phyloP scores from a whole-genome alignment of 176 grass and related monocot genomes.

The Olyra latifolia region DNA sequence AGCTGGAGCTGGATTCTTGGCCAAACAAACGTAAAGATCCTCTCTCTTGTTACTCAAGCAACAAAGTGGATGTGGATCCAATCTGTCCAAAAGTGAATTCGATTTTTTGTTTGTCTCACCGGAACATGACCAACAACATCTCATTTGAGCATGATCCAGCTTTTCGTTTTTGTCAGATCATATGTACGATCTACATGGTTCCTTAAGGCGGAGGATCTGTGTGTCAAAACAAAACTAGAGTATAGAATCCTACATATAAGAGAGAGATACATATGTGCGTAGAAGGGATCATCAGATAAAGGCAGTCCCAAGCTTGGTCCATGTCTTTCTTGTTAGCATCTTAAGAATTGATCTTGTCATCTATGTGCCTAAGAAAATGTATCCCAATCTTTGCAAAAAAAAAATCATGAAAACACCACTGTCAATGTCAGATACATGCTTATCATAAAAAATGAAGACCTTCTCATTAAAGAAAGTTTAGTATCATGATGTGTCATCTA shows the following conservation, averaged over 20 bases:
- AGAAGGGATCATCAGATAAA: conserved; percentile 18
- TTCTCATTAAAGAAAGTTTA: background rate
- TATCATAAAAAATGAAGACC: background rate
- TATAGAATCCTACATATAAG: background rate
- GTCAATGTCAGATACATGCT: conserved; percentile 10
- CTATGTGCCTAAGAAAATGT: background rate
- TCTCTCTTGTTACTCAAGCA: background rate
- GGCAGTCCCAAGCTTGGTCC: conserved; percentile 47
- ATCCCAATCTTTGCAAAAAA: conserved; percentile 1
- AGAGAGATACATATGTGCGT: background rate
- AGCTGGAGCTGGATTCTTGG: background rate
- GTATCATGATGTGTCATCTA: conserved; percentile 22
- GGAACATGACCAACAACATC: background rate
- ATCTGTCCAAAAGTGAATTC: background rate
- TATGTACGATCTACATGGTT: background rate
- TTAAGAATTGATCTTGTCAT: conserved; percentile 12
- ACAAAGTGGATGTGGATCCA: background rate
- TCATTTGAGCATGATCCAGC: background rate
- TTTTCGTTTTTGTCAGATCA: background rate
- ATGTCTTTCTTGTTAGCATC: conserved; percentile 33
- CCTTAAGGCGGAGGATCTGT: background rate
- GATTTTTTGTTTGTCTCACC: background rate
- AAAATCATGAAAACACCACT: background rate
- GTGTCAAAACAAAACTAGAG: background rate
- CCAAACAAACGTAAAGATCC: background rate